A percentile compares a stretch with the other conserved stretches of the same genome.
Conservation (phyloP, 176 grass and related monocot species). For the Avena eriantha region DNA sequence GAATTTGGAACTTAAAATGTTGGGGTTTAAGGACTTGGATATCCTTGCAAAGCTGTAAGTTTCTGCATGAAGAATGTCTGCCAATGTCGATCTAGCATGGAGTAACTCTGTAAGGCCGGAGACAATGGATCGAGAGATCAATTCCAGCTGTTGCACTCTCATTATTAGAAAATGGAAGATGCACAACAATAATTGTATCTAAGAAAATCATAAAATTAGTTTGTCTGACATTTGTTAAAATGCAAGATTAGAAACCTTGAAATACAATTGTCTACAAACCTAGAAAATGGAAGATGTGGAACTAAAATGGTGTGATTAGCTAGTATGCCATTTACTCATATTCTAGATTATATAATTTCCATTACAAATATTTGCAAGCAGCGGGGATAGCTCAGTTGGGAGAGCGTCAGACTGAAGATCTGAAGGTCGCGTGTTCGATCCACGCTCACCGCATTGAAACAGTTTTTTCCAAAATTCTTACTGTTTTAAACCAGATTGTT, state of each 20-base stretch:
- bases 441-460: constrained; percentile 66
- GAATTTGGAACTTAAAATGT: background rate
- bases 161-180: background rate
- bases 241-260: no score
- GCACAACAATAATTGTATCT: background rate
- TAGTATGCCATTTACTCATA: background rate
- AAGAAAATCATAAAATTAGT: background rate
- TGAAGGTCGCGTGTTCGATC: constrained; percentile 97
- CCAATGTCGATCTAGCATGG: background rate
- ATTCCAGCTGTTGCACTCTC: background rate
- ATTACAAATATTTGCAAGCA: fast-evolving
- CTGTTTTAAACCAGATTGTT: no score
- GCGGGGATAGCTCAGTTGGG: constrained; percentile 97
- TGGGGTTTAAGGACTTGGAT: constrained; percentile 24
- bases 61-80: constrained; percentile 40
- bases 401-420: constrained; percentile 99
- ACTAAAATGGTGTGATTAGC: no score
- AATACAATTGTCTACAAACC: no score
- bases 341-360: fast-evolving
- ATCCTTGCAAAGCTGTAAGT: constrained; percentile 54
- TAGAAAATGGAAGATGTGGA: no score
- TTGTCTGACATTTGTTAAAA: background rate
- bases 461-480: no score
- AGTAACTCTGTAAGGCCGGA: background rate
- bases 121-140: background rate